A percentile compares a stretch with the other conserved stretches of the same genome.
Conservation (phyloP, 257 asterid genomes). For the Schizonepeta tenuifolia region DNA sequence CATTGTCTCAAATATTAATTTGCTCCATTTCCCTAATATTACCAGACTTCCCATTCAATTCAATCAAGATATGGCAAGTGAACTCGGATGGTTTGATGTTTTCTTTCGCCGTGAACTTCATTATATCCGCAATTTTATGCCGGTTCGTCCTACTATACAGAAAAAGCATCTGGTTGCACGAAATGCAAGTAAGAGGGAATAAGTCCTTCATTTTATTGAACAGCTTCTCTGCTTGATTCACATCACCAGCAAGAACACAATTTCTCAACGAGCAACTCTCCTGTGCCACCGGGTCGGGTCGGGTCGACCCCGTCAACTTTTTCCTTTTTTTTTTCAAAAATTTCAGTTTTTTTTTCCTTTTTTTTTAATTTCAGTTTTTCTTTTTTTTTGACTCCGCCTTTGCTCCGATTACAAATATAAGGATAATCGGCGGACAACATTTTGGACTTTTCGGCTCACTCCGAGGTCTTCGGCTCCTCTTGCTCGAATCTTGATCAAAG, state of each 20-base stretch:
- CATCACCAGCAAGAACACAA: constrained; percentile 40
- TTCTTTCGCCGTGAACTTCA: constrained; percentile 68
- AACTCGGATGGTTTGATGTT: constrained; percentile 53
- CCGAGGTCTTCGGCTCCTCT: too few relatives aligned
- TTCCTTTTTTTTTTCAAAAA: too few relatives aligned
- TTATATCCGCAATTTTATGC: constrained; percentile 62
- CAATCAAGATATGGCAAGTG: constrained; percentile 66
- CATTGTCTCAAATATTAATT: constrained; percentile 67
- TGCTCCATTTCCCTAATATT: constrained; percentile 81
- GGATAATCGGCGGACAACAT: too few relatives aligned
- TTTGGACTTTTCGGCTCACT: too few relatives aligned
- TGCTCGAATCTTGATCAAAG: too few relatives aligned
- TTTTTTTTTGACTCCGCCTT: too few relatives aligned
- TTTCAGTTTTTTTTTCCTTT: too few relatives aligned
- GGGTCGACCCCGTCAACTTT: too few relatives aligned
- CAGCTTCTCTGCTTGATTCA: constrained; percentile 66
- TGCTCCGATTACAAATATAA: too few relatives aligned
- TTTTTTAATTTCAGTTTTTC: too few relatives aligned
- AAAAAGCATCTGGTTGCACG: constrained; percentile 73
- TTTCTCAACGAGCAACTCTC: constrained; percentile 72
- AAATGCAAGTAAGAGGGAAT: constrained; percentile 50
- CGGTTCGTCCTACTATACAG: constrained; percentile 62
- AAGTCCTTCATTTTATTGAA: constrained; percentile 71
- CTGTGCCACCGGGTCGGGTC: too few relatives aligned
- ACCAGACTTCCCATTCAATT: constrained; percentile 57